These are phyloP conservation scores for Xerocomus brunneocitrinus DNA, from an alignment of 768 basidiomycete genomes.

Conservation along the genomic window DNA sequence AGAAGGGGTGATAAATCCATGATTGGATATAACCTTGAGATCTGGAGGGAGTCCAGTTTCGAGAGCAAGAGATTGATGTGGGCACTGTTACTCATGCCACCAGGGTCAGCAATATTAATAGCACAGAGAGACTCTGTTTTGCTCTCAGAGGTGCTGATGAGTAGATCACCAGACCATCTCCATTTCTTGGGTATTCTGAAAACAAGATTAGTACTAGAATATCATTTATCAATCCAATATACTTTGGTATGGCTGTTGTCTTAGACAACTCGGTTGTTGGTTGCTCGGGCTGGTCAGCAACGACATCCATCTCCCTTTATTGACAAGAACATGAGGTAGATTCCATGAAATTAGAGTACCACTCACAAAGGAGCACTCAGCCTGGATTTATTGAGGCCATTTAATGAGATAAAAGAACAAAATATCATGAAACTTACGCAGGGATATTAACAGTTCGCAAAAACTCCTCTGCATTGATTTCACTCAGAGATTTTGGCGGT, in stretches of 20 bases:
- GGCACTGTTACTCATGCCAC: conserved; percentile 40
- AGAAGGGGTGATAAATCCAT: conserved; percentile 45
- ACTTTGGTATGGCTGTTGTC: conserved; percentile 21
- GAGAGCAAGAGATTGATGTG: conserved; percentile 48
- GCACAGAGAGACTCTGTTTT: conserved; percentile 45
- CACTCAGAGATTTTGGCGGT: conserved; percentile 17
- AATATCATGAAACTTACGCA: conserved; percentile 13
- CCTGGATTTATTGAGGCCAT: conserved; percentile 3
- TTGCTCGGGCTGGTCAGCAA: conserved; percentile 3
- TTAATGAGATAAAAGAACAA: background rate
- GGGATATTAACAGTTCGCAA: conserved; percentile 24
- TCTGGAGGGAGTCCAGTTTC: conserved; percentile 37
- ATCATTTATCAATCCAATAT: conserved; percentile 8
- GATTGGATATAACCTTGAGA: conserved; percentile 46
- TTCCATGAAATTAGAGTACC: background rate
- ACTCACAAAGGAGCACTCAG: conserved; percentile 26
- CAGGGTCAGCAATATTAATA: conserved; percentile 43
- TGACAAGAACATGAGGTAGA: background rate
- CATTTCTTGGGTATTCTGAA: conserved; percentile 55
- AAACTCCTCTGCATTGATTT: conserved; percentile 25
- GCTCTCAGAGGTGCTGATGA: conserved; percentile 35
- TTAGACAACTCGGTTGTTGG: conserved; percentile 12
- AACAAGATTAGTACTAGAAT: conserved; percentile 3
- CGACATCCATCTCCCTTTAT: conserved; percentile 16
- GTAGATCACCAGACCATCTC: conserved; percentile 61